Conservation (phyloP, 805 yeast species). For the Cyberlindnera mrakii region DNA sequence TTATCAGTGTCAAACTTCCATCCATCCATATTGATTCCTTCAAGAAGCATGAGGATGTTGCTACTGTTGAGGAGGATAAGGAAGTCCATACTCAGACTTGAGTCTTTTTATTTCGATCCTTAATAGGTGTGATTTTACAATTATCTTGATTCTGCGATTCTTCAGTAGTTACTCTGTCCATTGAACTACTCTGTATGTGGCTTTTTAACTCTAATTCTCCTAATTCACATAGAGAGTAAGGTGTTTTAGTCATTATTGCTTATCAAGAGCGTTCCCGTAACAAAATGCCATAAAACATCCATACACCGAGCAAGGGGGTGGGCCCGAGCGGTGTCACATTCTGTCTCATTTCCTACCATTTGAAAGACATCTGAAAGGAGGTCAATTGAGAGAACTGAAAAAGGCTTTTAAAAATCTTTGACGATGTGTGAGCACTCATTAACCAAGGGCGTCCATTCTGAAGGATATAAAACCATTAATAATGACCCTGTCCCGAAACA, state of each 20-base stretch:
- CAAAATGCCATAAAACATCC: not conserved
- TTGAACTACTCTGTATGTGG: no score
- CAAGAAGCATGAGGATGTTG: constrained; percentile 44
- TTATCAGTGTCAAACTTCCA: constrained; percentile 45
- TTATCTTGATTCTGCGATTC: not conserved
- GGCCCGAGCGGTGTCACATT: no score
- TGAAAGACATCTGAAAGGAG: no score
- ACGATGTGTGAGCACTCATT: constrained; percentile 11
- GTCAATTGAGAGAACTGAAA: no score
- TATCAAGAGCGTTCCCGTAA: not conserved
- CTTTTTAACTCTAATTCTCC: no score
- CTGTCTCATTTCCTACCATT: no score
- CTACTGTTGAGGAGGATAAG: constrained; percentile 60
- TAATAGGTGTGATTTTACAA: not conserved
- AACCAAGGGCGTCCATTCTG: constrained; percentile 9
- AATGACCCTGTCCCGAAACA: constrained; percentile 66
- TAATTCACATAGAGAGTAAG: no score
- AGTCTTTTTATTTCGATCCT: not conserved
- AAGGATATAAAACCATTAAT: constrained; percentile 35
- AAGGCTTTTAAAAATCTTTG: not conserved
- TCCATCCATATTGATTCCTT: constrained; percentile 40
- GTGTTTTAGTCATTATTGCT: no score
- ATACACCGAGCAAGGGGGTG: not conserved
- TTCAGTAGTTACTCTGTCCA: not conserved
- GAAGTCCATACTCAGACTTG: constrained; percentile 40